Evolutionary conservation across 2,329 filamentous ascomycete species (phyloP), one percentile per base, ranked within the genome.

Genomic region (Penicillium verrucosum): DNA sequence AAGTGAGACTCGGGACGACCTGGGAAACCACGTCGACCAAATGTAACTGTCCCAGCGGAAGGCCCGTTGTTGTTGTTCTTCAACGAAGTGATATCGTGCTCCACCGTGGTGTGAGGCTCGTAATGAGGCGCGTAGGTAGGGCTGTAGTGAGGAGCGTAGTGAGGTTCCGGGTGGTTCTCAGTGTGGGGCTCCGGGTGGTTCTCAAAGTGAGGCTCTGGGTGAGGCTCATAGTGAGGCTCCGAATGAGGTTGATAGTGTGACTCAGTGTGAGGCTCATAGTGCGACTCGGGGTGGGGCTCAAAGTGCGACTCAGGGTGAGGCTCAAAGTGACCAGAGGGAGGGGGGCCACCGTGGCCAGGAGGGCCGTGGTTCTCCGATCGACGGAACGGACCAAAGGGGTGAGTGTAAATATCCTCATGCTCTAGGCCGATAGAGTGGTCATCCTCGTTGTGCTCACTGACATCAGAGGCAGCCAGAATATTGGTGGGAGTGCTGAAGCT

Each of bases 401-500:
- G 45, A 2, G 57, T 18, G 18, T 58, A 60, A 10, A 62, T 48
- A 34, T 66, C 51, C 32, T 60, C 53, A 40, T 65, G 34, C 45
- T 58, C 54, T 4, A 65, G 9, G 0, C 57, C 37, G 12, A 64
- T 59, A 8, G 57, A 59, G 50, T 67, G 62, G 42, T 62, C 56
- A 44, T 67, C 62, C 25, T 61, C 21, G 23, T 62, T 53, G 14
- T 46, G 10, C 50, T 66, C 62, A 32, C 59, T 45, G n/a, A 65
- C 34, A 10, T 25, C 40, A 10, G 61, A 18, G 2, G 18, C 18
- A 18, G 18, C 57, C 18, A 62, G 18, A 7, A 60, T 41, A n/a
- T 38, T 61, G 47, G 59, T 57, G 2, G 64, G 58, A 30, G 51
- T 37, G 30, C 58, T 57, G 50, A 65, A 66, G 16, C 51, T 47